These are phyloP conservation scores for Zymoseptoria tritici DNA, from an alignment of 2,329 filamentous ascomycete genomes.

Conservation along the genomic window DNA sequence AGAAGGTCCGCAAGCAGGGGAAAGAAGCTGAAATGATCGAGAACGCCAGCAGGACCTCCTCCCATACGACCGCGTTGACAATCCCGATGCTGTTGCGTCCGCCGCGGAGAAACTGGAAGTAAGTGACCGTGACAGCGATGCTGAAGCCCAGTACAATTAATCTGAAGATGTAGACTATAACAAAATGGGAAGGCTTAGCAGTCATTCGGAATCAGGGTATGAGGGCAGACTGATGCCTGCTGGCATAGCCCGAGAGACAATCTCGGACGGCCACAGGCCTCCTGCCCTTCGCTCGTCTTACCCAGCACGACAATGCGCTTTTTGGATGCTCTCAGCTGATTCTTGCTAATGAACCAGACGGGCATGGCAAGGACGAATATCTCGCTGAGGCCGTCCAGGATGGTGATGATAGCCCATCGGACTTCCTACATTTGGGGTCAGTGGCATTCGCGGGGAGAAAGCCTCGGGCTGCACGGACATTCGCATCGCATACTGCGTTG, in stretches of 20 bases:
- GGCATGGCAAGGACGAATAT: constrained; percentile 18
- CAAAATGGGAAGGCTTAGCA: too few species aligned
- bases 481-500: constrained; percentile 17
- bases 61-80: constrained; percentile 14
- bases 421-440: constrained; percentile 7
- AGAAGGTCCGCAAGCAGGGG: constrained; percentile 20
- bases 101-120: constrained; percentile 18
- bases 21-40: constrained; percentile 22
- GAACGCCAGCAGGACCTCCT: constrained; percentile 19
- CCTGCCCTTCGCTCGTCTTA: too few species aligned
- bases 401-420: constrained; percentile 15
- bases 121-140: constrained; percentile 11
- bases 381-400: constrained; percentile 17
- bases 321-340: constrained; percentile 17
- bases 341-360: constrained; percentile 21
- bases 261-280: too few species aligned
- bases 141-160: constrained; percentile 2
- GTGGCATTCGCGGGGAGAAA: neutral
- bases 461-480: constrained; percentile 7
- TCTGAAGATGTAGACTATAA: too few species aligned
- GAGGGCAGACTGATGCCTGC: too few species aligned
- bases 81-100: constrained; percentile 16
- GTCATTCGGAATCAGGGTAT: too few species aligned
- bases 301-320: constrained; percentile 10
- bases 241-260: too few species aligned